Evolutionary conservation across 1,284 basidiomycete species (phyloP), one percentile per base, ranked within the genome.

Genomic region (Cutaneotrichosporon daszewskae): DNA sequence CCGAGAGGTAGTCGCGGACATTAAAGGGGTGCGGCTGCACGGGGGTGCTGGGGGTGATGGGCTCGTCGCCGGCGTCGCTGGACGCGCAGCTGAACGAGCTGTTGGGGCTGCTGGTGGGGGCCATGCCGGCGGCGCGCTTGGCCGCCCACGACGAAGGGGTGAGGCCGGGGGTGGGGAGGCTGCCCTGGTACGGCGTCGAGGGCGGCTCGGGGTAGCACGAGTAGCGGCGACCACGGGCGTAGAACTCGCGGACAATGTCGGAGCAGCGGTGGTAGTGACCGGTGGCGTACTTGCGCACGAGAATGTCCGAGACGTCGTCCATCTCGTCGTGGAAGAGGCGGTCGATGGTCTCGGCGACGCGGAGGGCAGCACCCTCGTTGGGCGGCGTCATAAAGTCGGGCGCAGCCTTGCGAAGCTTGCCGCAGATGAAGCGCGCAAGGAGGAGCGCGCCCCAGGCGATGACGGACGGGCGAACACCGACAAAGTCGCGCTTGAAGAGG

Each of bases 281-380:
- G 60, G 87, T 90, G 11, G 91, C 88, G 75, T 98, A 98, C 76
- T 99, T 98, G 76, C 94, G 91, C 68, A 96, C 81, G 60, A 98
- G 76, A 26, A 87, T 91, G 69, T 92, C 84, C 12, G 92, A 97
- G 24, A 98, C 77, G 55, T 86, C 83, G 60, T 89, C 84, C 71
- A 92, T 80, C 63, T 86, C 82, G 64, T 85, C 85, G 26, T 83
- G 79, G 55, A 98, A 77, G 55, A 86, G 83, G 49, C 75, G 80
- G 74, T 98, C 94, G 61, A 98, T 78, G 55, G 82, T 76, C 45
- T 87, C 81, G 27, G 92, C 84, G 24, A 76, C 64, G 19, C 69
- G 58, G 29, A 74, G 57, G 29, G 60, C 57, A 11, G 60, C 44
- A 20, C 45, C 45, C 40, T 64, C 64, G 38, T 47, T 26, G 37